These are phyloP conservation scores for Suhomyces canberraensis DNA, from an alignment of 805 yeast genomes.

Conservation along the genomic window DNA sequence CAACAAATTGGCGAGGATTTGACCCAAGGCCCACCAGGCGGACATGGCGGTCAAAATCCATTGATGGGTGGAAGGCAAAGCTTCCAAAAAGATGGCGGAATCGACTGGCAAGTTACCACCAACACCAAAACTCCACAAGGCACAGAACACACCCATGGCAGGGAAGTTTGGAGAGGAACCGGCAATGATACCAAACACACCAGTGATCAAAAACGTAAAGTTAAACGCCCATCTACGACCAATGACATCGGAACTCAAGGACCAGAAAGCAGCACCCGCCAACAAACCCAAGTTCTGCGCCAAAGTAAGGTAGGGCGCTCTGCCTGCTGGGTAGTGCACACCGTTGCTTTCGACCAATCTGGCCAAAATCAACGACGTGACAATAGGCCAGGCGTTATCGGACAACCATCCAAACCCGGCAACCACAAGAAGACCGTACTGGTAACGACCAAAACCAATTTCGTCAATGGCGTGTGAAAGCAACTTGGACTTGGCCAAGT, in stretches of 20 bases:
- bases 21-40: conserved; percentile 58
- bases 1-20: conserved; percentile 47
- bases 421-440: conserved; percentile 21
- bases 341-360: conserved; percentile 31
- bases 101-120: conserved; percentile 27
- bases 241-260: conserved; percentile 20
- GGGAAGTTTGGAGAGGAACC: conserved; percentile 22
- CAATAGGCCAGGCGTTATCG: conserved; percentile 41
- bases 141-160: conserved; percentile 18
- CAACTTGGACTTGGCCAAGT: conserved; percentile 17
- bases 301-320: conserved; percentile 41
- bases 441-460: conserved; percentile 33
- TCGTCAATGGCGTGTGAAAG: conserved; percentile 41
- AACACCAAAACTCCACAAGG: conserved; percentile 26
- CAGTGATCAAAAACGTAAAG: conserved; percentile 23
- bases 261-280: conserved; percentile 24
- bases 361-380: conserved; percentile 29
- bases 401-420: conserved; percentile 34
- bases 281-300: conserved; percentile 26
- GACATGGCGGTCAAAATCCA: conserved; percentile 24
- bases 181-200: conserved; percentile 19
- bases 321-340: conserved; percentile 31
- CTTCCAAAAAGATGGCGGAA: conserved; percentile 24
- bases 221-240: conserved; percentile 27
- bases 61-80: conserved; percentile 20